Evolutionary conservation across 2,329 filamentous ascomycete species (phyloP).

Genomic region (Epichloe hybrida): DNA sequence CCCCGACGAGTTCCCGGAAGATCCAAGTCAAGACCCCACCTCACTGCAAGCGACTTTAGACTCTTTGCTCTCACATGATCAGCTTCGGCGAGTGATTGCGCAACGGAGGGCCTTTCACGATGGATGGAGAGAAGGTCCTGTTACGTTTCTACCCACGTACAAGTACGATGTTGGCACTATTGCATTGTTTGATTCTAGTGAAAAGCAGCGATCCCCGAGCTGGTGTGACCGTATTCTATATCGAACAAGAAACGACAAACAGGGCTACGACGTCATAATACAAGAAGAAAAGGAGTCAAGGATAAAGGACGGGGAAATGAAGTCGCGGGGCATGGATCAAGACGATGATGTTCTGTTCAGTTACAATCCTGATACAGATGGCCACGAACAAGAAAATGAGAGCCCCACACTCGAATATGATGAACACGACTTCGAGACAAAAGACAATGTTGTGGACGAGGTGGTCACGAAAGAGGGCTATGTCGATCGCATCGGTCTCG

Average conservation of each 20-base stretch:
- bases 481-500: slow-evolving; percentile 38
- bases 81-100: slow-evolving; percentile 62
- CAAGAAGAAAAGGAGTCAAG: slow-evolving; percentile 53
- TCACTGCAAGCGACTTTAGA: slow-evolving; percentile 81
- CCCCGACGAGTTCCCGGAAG: slow-evolving; percentile 52
- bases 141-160: slow-evolving; percentile 86
- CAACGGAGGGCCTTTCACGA: slow-evolving; percentile 73
- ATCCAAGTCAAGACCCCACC: slow-evolving; percentile 63
- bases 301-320: slow-evolving; percentile 75
- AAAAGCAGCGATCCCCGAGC: slow-evolving; percentile 82
- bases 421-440: slow-evolving; percentile 36
- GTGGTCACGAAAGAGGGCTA: slow-evolving; percentile 45
- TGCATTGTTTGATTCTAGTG: slow-evolving; percentile 84
- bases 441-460: slow-evolving; percentile 25
- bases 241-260: slow-evolving; percentile 58
- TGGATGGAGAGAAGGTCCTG: slow-evolving; percentile 80
- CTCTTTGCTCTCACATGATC: slow-evolving; percentile 80
- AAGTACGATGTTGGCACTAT: slow-evolving; percentile 96
- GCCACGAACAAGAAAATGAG: slow-evolving; percentile 25
- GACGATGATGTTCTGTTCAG: slow-evolving; percentile 83
- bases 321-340: slow-evolving; percentile 59
- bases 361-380: slow-evolving; percentile 72
- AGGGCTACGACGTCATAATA: slow-evolving; percentile 48
- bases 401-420: slow-evolving; percentile 40
- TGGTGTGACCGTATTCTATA: slow-evolving; percentile 96